Conservation (phyloP, 2,329 filamentous ascomycete genomes). For the Penicillium occitanis region DNA sequence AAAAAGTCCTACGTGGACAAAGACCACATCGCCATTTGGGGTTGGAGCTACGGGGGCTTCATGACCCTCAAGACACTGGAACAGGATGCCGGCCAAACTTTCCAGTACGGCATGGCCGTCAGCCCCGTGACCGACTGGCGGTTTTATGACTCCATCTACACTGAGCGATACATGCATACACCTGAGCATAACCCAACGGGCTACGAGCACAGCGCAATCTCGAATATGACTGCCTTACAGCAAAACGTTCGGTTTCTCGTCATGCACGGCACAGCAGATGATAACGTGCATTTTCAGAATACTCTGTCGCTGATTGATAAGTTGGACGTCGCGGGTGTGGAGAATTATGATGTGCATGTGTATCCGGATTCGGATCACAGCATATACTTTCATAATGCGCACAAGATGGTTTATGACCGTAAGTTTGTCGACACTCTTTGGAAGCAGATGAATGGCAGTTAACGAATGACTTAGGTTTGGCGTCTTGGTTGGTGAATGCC, state of each 20-base stretch:
- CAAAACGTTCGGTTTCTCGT: constrained; percentile 83
- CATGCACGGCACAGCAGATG: constrained; percentile 95
- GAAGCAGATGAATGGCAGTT: not conserved
- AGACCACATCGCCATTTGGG: constrained; percentile 87
- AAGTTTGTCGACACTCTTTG: constrained; percentile 44
- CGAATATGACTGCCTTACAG: constrained; percentile 69
- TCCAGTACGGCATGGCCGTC: constrained; percentile 96
- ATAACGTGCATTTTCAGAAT: constrained; percentile 98
- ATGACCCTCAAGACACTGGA: constrained; percentile 94
- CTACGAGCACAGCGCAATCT: constrained; percentile 73
- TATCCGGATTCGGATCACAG: constrained; percentile 96
- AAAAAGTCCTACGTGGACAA: constrained; percentile 79
- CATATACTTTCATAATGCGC: constrained; percentile 93
- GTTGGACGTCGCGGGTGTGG: constrained; percentile 74
- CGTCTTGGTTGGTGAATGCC: constrained; percentile 20
- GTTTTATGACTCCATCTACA: constrained; percentile 37
- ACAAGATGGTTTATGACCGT: constrained; percentile 90
- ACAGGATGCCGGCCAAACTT: constrained; percentile 82
- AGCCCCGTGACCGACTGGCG: constrained; percentile 96
- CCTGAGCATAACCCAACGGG: constrained; percentile 77
- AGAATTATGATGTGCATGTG: constrained; percentile 95
- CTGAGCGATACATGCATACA: constrained; percentile 84
- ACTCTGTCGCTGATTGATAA: constrained; percentile 83
- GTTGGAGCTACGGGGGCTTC: constrained; percentile 97
- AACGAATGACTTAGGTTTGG: constrained; percentile 6